phyloP scores from a whole-genome alignment of 306 rosid genomes.

The Dalbergia oliveri region DNA sequence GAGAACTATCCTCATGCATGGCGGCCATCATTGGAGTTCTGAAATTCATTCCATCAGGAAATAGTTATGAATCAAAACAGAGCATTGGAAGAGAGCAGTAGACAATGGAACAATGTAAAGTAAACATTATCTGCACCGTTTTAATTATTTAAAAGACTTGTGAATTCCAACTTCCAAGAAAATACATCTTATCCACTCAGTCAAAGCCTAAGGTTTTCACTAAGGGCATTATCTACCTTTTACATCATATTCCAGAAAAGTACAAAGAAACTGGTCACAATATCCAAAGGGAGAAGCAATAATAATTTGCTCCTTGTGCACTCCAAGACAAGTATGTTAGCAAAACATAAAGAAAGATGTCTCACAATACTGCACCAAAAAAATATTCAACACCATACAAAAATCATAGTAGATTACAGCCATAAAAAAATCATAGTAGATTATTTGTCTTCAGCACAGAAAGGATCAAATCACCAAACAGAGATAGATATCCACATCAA shows the following conservation, averaged over 20 bases:
- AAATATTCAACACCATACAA: constrained; percentile 11
- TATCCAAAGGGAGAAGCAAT: neutral
- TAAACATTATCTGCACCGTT: neutral
- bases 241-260: constrained; percentile 5
- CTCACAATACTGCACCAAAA: neutral
- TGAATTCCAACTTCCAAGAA: neutral
- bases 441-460: neutral
- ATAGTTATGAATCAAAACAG: constrained; percentile 15
- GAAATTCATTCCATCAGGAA: constrained; percentile 47
- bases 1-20: constrained; percentile 88
- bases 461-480: constrained; percentile 21
- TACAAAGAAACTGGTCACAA: neutral
- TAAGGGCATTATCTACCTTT: neutral
- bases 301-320: neutral
- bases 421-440: neutral
- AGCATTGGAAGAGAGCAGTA: constrained; percentile 2
- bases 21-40: constrained; percentile 86
- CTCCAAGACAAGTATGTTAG: neutral
- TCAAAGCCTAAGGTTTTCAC: neutral
- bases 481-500: neutral
- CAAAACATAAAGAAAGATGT: neutral
- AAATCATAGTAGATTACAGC: neutral
- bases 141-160: neutral
- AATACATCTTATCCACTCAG: constrained; percentile 21
- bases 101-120: constrained; percentile 23